A percentile compares a stretch with the other conserved stretches of the same genome.
phyloP scores from a whole-genome alignment of 805 yeast genomes.

The Saturnispora kantuleensis region DNA sequence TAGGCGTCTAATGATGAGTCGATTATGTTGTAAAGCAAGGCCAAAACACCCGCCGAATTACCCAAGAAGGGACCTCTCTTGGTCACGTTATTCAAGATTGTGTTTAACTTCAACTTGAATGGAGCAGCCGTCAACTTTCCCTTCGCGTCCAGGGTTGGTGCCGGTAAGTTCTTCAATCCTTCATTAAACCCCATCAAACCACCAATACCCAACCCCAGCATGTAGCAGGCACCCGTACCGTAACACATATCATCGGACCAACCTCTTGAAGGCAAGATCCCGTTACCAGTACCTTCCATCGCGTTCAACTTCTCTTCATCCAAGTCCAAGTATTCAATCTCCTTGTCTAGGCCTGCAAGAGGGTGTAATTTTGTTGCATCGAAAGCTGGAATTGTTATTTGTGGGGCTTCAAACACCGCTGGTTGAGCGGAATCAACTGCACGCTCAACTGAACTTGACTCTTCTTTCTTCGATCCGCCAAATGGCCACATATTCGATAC shows the following conservation, averaged over 20 bases:
- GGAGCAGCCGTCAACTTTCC: constrained; percentile 45
- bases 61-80: constrained; percentile 95
- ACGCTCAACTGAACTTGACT: not conserved
- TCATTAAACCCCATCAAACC: constrained; percentile 84
- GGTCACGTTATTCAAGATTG: constrained; percentile 83
- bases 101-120: constrained; percentile 75
- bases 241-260: constrained; percentile 97
- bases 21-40: constrained; percentile 76
- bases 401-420: constrained; percentile 9
- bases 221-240: constrained; percentile 92
- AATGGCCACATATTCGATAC: constrained; percentile 14
- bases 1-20: constrained; percentile 69
- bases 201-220: constrained; percentile 79
- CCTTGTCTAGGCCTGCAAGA: constrained; percentile 82
- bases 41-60: constrained; percentile 90
- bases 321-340: constrained; percentile 80
- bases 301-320: constrained; percentile 71
- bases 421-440: not conserved
- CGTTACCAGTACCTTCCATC: constrained; percentile 76
- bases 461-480: constrained; percentile 12
- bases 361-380: constrained; percentile 79
- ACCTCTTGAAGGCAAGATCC: constrained; percentile 90
- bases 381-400: constrained; percentile 27
- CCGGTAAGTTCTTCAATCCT: constrained; percentile 70
- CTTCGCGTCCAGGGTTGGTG: constrained; percentile 46